Evolutionary conservation across 2,329 filamentous ascomycete genomes (phyloP), one percentile per base, ranked within the genome.

Genomic region (Paecilomyces fulvus): DNA sequence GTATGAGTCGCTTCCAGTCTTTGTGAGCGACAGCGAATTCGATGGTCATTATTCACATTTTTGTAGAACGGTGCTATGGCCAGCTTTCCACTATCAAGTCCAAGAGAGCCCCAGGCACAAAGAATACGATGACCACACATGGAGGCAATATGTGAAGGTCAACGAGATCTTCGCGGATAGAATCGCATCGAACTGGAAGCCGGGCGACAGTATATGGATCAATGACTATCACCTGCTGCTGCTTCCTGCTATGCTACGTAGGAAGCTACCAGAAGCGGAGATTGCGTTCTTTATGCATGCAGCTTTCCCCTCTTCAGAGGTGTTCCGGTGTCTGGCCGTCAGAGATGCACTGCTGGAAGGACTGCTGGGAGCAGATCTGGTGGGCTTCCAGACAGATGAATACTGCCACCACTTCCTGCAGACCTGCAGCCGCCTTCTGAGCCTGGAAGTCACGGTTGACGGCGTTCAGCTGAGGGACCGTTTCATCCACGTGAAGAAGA

Each of bases 51-150:
- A 96, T 68, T 83, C 87, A 12, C 92, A 96, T 74, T 96, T 92
- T 72, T 96, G 92, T 83, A 96, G 96, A 76, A 89, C 92, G 8
- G 95, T 96, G 53, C 79, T 96, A 8, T 96, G 92, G 91, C 92
- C 92, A 1, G 91, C 96, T 60, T 94, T 96, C 73, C 92, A 97
- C 74, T 97, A 96, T 73, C 91, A 96, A 71, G 95, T 96, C 62
- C 92, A 92, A 2, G 92, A 96, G 70, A 92, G 92, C 67, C 92
- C 92, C 43, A 95, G 95, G 78, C 96, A 91, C 83, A 96, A 95
- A 69, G 91, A 92, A 0, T 97, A 96, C 70, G 87, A 95, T 70
- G 92, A 96, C 65, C 92, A 96, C 73, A 96, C 92, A 0, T 97
- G 91, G 90, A 83, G 89, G 63, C 94, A 89, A 77, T 97, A 96